A percentile compares a stretch with the other conserved stretches of the same genome.
phyloP scores from a whole-genome alignment of 331 rosid genomes.

The Erythrophleum ivorense region DNA sequence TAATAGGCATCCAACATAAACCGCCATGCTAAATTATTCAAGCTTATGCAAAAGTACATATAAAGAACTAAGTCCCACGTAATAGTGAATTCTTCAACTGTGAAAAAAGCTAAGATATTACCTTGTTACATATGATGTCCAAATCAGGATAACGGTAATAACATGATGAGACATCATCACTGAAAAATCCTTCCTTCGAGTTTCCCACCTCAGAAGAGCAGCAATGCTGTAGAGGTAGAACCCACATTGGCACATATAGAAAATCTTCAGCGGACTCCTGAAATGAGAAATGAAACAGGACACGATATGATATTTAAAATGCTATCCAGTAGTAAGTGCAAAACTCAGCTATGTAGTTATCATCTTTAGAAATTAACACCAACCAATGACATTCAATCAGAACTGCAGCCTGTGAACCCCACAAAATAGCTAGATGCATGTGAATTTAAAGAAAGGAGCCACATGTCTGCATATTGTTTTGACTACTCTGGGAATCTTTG shows the following conservation, averaged over 20 bases:
- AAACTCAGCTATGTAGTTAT: conserved; percentile 27
- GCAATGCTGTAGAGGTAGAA: conserved; percentile 90
- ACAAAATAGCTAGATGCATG: conserved; percentile 19
- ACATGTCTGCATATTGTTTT: conserved; percentile 28
- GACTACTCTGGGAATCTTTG: conserved; percentile 25
- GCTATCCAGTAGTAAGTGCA: conserved; percentile 21
- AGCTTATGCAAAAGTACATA: conserved; percentile 17
- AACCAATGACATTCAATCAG: conserved; percentile 23
- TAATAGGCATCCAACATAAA: conserved; percentile 25
- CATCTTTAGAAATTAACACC: conserved; percentile 32
- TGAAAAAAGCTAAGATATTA: conserved; percentile 41
- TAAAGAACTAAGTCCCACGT: conserved; percentile 24
- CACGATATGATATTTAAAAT: conserved; percentile 34
- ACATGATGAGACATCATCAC: conserved; percentile 99
- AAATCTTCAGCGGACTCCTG: conserved; percentile 78
- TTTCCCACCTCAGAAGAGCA: conserved; percentile 95
- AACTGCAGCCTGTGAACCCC: conserved; percentile 4
- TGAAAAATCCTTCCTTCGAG: conserved; percentile 93
- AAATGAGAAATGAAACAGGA: conserved; percentile 43
- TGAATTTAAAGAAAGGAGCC: conserved; percentile 11
- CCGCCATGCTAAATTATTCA: conserved; percentile 20
- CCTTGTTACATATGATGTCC: conserved; percentile 80
- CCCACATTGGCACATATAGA: conserved; percentile 92
- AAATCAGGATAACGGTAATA: conserved; percentile 81
- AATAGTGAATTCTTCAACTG: conserved; percentile 5